These are phyloP conservation scores for Pestalotiopsis sp. DNA, from an alignment of 2,329 filamentous ascomycete genomes.

Conservation along the genomic window DNA sequence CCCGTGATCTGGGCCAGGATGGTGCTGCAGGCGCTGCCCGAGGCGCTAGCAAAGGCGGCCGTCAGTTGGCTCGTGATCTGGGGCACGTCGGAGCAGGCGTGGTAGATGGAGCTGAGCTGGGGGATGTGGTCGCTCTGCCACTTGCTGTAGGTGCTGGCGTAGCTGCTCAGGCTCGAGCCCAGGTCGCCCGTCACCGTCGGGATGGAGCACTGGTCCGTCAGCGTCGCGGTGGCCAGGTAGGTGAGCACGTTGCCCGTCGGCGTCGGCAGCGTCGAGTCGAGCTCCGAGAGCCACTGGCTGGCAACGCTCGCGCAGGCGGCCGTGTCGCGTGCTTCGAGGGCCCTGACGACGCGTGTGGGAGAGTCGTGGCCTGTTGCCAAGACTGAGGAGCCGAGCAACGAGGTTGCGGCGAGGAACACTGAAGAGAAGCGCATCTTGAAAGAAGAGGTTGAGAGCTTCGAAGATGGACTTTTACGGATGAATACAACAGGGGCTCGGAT, in stretches of 20 bases:
- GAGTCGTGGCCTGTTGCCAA: not conserved
- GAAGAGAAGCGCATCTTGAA: conserved; percentile 6
- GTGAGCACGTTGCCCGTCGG: conserved; percentile 3
- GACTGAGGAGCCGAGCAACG: not conserved
- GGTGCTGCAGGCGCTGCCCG: conserved; percentile 1
- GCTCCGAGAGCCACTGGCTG: not conserved
- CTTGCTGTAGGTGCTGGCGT: conserved; percentile 6
- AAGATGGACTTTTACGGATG: no score
- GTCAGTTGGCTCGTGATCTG: not conserved
- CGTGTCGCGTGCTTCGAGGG: conserved; percentile 1
- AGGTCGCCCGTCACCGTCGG: not conserved
- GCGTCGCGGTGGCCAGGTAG: not conserved
- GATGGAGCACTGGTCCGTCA: not conserved
- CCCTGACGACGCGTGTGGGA: not conserved
- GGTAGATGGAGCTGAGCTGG: conserved; percentile 3
- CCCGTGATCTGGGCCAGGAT: conserved; percentile 4
- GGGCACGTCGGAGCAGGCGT: conserved; percentile 4
- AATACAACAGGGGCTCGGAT: no score
- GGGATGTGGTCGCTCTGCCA: not conserved
- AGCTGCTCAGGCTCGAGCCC: not conserved
- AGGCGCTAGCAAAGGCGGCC: not conserved
- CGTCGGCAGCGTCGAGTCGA: not conserved
- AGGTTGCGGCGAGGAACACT: not conserved
- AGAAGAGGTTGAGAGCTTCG: no score
- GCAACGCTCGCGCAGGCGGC: not conserved